Conservation (phyloP, 139 green algal genomes). For the Volvox africanus region DNA sequence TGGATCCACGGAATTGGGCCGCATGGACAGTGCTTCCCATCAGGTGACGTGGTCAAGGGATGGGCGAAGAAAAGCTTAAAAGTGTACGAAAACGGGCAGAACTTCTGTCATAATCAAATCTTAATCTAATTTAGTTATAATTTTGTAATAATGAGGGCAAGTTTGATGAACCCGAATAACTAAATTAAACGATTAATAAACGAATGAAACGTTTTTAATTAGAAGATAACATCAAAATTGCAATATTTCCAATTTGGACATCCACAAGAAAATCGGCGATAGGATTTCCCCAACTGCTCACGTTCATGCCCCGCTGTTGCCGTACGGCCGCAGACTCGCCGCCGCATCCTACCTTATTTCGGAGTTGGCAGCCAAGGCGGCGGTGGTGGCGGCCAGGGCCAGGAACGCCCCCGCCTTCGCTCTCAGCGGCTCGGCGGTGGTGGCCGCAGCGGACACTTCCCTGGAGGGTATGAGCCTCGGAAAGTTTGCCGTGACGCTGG, state of each 20-base stretch:
- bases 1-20: not conserved
- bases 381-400: not conserved
- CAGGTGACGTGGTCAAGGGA: not conserved
- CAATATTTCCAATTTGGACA: too few relatives aligned
- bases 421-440: not conserved
- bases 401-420: not conserved
- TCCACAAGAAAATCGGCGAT: too few relatives aligned
- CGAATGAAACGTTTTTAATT: too few relatives aligned
- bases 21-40: conserved; percentile 5
- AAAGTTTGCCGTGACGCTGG: not conserved
- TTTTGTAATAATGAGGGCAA: too few relatives aligned
- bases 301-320: not conserved
- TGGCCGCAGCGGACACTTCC: not conserved
- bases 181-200: too few relatives aligned
- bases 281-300: too few relatives aligned
- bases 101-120: too few relatives aligned
- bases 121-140: too few relatives aligned
- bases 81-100: too few relatives aligned
- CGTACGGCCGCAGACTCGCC: not conserved
- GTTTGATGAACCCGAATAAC: too few relatives aligned
- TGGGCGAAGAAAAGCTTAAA: not conserved
- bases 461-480: not conserved
- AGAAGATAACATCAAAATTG: too few relatives aligned
- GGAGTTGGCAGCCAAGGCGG: conserved; percentile 17
- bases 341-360: not conserved